These are phyloP conservation scores for Backusella sp. DNA, from an alignment of 192 early-diverging fungal species.

Conservation along the genomic window DNA sequence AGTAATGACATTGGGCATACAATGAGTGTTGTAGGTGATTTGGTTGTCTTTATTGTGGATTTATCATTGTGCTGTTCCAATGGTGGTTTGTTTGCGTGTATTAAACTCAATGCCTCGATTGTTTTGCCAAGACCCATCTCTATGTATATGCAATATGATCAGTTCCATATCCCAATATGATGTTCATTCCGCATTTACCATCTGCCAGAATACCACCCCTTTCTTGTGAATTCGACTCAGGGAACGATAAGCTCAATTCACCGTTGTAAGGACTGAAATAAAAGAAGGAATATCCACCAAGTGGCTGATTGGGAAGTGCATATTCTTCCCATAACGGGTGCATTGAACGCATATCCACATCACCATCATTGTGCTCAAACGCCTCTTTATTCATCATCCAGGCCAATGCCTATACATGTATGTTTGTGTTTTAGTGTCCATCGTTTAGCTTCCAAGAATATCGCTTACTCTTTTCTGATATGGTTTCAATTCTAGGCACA, in stretches of 20 bases:
- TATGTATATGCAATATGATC: neutral
- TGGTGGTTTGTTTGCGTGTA: conserved; percentile 42
- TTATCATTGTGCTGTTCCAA: conserved; percentile 18
- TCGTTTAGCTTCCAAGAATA: neutral
- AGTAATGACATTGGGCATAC: conserved; percentile 55
- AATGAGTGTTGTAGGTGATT: conserved; percentile 48
- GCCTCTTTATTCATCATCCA: conserved; percentile 55
- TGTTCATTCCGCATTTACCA: conserved; percentile 17
- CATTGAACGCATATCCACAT: conserved; percentile 33
- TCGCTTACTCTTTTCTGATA: conserved; percentile 44
- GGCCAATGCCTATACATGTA: conserved; percentile 35
- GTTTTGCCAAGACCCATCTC: conserved; percentile 63
- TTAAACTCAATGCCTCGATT: conserved; percentile 56
- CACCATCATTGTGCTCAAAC: neutral
- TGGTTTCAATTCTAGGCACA: conserved; percentile 42
- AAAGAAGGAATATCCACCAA: conserved; percentile 26
- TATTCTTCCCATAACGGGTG: conserved; percentile 59
- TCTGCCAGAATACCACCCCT: conserved; percentile 58
- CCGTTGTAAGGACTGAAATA: conserved; percentile 50
- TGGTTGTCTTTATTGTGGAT: conserved; percentile 18
- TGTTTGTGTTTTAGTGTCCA: neutral
- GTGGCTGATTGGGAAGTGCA: conserved; percentile 38
- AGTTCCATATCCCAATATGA: neutral
- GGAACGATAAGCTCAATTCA: conserved; percentile 47
- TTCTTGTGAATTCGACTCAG: conserved; percentile 40